Base-by-base conservation (phyloP, 192 early-diverging fungal genomes). In the Entomortierella parvispora region DNA sequence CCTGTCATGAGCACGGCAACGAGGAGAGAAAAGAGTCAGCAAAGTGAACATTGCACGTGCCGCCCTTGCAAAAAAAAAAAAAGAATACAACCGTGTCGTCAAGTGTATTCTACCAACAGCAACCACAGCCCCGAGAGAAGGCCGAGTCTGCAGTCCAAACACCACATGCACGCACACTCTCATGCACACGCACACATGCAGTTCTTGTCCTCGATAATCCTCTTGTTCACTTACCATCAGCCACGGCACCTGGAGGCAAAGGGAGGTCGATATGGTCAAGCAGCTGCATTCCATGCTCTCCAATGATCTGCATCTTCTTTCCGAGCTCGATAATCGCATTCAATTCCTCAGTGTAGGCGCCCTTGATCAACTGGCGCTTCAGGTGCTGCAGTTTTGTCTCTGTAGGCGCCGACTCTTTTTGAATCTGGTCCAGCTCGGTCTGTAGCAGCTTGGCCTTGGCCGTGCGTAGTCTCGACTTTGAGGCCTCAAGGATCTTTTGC, bases 271-370 rank as follows among this genome's bases (percentile, higher is more conserved):
- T 77, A 59, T 77, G 74, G 0, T 77, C 74, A 5, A 77, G 43
- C 14, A 77, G 11, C 25, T 77, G 60, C 22, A 64, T 68, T 17
- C 74, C 74, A 64, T 77, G 74, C 42, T 77, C 74, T 17, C 74
- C 74, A 58, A 77, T 77, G 32, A 77, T 77, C n/a, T 68, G 65
- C 74, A 77, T 77, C 49, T 77, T 77, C 55, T 64, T 77, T 25
- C 74, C 74, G 11, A 77, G 46, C 42, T 77, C 74, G 32, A 77
- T 64, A 15, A 68, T 68, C 32, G 74, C 74, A 42, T 77, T 68
- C 65, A 77, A 31, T 31, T 77, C 65, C 20, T 68, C 65, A 3
- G 65, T 68, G 20, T 77, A 77, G 25, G 74, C 74, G 17, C 53
- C 55, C 54, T 77, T 77, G 55, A 77, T 56, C 44, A 68, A 18